phyloP scores from a whole-genome alignment of 2,329 filamentous ascomycete genomes.

The Ophiostoma himal-ulmi region DNA sequence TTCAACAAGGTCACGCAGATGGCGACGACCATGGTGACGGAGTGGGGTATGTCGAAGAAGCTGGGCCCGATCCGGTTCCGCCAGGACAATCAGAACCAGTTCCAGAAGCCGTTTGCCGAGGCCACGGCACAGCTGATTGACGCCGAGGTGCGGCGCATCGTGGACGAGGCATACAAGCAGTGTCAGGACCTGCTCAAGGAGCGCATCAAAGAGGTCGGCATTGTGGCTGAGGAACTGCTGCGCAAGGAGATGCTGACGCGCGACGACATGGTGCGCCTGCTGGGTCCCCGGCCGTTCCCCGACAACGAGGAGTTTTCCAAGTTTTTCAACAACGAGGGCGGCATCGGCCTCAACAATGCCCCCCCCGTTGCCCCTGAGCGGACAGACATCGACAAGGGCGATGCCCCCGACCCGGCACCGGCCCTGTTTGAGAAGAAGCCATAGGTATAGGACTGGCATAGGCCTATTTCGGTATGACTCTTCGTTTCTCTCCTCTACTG shows the following conservation, averaged over 20 bases:
- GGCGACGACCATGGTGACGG: constrained; percentile 97
- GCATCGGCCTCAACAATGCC: constrained; percentile 40
- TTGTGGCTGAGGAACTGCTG: constrained; percentile 89
- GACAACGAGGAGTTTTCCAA: constrained; percentile 87
- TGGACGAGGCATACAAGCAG: constrained; percentile 87
- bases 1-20: constrained; percentile 97
- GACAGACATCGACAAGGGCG: constrained; percentile 33
- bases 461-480: not conserved
- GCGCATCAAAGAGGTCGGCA: constrained; percentile 81
- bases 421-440: constrained; percentile 21
- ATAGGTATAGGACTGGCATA: not conserved
- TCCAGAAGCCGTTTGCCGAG: constrained; percentile 95
- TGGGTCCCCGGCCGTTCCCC: constrained; percentile 78
- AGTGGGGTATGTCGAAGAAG: constrained; percentile 96
- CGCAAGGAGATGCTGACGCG: constrained; percentile 84
- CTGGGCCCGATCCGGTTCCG: constrained; percentile 91
- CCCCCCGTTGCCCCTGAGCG: constrained; percentile 37
- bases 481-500: not conserved
- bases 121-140: constrained; percentile 90
- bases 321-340: constrained; percentile 69
- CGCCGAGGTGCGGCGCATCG: constrained; percentile 80
- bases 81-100: constrained; percentile 63
- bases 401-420: not conserved
- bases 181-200: constrained; percentile 76
- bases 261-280: constrained; percentile 84